phyloP scores from a whole-genome alignment of 805 yeast genomes.

The Komagataella kurtzmanii region DNA sequence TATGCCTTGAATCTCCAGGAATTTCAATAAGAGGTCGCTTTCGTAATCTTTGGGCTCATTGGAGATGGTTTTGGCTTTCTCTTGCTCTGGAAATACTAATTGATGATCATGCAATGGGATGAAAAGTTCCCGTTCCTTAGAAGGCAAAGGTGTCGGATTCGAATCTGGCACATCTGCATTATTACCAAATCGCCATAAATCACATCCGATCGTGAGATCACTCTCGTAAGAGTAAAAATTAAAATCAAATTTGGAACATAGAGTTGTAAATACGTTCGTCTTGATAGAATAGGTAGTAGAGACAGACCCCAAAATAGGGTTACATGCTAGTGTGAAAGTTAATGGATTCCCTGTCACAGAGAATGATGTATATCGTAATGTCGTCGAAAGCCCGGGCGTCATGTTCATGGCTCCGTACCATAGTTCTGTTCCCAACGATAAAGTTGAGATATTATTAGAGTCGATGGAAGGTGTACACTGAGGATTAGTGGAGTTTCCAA shows the following conservation, averaged over 20 bases:
- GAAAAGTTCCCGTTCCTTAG: not conserved
- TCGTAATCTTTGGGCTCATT: not conserved
- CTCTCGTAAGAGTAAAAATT: slow-evolving; percentile 85
- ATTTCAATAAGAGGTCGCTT: slow-evolving; percentile 6
- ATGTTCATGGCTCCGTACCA: slow-evolving; percentile 79
- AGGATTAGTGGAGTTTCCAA: slow-evolving; percentile 18
- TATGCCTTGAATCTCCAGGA: slow-evolving; percentile 26
- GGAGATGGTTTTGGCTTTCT: not conserved
- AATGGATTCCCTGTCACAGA: slow-evolving; percentile 83
- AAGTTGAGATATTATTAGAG: slow-evolving; percentile 33
- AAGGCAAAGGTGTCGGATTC: not conserved
- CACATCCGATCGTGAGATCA: slow-evolving; percentile 77
- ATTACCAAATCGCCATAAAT: slow-evolving; percentile 41
- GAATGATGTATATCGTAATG: slow-evolving; percentile 73
- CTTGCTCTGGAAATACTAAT: not conserved
- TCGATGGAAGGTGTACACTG: slow-evolving; percentile 1
- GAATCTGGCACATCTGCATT: not conserved
- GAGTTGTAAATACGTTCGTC: slow-evolving; percentile 61
- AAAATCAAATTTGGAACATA: slow-evolving; percentile 78
- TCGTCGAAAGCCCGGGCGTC: slow-evolving; percentile 84
- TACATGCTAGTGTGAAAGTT: slow-evolving; percentile 73
- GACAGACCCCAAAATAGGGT: slow-evolving; percentile 83
- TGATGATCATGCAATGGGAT: not conserved
- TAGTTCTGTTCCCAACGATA: slow-evolving; percentile 70
- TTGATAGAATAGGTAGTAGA: slow-evolving; percentile 80